These are phyloP conservation scores for Neopestalotiopsis sp. DNA, from an alignment of 2,329 filamentous ascomycete species.

Conservation along the genomic window DNA sequence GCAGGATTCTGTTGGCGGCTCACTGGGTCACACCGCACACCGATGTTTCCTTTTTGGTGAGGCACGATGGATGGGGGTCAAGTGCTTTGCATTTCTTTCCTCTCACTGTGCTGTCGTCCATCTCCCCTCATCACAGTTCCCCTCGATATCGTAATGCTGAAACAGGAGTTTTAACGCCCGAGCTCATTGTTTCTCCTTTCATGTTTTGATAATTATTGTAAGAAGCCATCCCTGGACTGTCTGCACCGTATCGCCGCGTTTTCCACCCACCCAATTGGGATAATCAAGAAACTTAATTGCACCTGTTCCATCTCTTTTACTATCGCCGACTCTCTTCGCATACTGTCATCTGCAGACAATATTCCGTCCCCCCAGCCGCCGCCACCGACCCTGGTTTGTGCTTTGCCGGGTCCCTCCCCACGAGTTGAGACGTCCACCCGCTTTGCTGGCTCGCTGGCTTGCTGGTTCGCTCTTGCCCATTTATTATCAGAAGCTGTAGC, in stretches of 20 bases:
- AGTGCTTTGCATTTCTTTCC: not conserved
- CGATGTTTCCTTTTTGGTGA: constrained; percentile 10
- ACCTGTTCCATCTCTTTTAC: not conserved
- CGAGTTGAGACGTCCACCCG: constrained; percentile 7
- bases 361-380: not conserved
- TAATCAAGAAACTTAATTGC: not conserved
- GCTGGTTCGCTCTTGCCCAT: not conserved
- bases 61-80: not conserved
- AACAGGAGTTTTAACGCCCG: constrained; percentile 7
- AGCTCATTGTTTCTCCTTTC: constrained; percentile 1
- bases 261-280: not conserved
- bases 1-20: not conserved
- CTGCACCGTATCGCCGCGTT: not conserved
- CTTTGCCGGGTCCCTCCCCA: not conserved
- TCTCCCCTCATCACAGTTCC: not conserved
- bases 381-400: not conserved
- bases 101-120: not conserved
- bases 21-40: not conserved
- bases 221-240: constrained; percentile 2
- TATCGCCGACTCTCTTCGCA: not conserved
- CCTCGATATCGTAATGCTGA: not conserved
- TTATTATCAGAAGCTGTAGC: constrained; percentile 1
- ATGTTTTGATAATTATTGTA: not conserved
- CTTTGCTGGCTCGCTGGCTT: no score
- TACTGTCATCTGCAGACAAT: not conserved